Evolutionary conservation across 441 rosid genomes (phyloP).

Genomic region (Macaranga tanarius): DNA sequence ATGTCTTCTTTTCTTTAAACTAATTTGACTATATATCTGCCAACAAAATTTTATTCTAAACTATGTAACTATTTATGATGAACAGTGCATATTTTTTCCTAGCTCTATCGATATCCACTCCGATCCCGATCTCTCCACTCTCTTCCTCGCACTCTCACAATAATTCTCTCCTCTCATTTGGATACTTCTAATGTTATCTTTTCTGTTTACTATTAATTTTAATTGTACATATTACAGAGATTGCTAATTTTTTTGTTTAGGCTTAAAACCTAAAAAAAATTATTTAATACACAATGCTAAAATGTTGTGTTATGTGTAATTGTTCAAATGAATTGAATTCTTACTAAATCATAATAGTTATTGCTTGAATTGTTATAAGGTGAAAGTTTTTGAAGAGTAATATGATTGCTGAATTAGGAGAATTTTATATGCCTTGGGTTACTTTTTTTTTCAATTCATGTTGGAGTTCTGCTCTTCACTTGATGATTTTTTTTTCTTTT

Average conservation of each 20-base stretch:
- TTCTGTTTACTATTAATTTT: background rate
- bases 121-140: constrained; percentile 68
- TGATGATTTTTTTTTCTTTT: constrained; percentile 5
- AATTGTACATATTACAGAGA: background rate
- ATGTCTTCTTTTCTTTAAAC: too few relatives aligned
- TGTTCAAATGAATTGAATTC: too few relatives aligned
- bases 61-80: too few relatives aligned
- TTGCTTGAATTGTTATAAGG: constrained; percentile 3
- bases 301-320: too few relatives aligned
- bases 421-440: background rate
- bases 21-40: too few relatives aligned
- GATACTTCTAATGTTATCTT: background rate
- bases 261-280: background rate
- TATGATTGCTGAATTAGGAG: background rate
- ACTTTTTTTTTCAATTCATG: background rate
- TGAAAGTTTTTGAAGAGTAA: too few relatives aligned
- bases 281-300: too few relatives aligned
- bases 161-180: constrained; percentile 20
- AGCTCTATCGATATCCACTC: constrained; percentile 46
- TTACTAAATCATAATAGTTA: too few relatives aligned
- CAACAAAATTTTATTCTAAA: too few relatives aligned
- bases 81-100: too few relatives aligned
- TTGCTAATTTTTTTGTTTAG: too few relatives aligned
- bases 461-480: constrained; percentile 12
- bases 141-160: constrained; percentile 67